These are phyloP conservation scores for Cladosporium sp. DNA, from an alignment of 2,329 filamentous ascomycete species.

Conservation along the genomic window DNA sequence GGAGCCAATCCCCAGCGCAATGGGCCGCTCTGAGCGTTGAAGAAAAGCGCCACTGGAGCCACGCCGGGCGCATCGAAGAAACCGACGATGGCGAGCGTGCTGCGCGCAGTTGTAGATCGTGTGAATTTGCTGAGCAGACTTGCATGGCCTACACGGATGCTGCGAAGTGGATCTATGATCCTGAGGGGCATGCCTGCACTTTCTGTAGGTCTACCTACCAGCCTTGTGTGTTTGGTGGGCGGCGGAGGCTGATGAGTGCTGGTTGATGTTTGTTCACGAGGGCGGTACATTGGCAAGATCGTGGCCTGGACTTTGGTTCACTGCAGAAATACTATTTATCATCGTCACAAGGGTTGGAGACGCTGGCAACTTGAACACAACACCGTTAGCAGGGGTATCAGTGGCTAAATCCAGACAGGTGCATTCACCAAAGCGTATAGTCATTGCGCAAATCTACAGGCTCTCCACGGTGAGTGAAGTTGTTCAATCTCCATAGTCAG, in stretches of 20 bases:
- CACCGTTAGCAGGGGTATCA: background rate
- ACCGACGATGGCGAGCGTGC: background rate
- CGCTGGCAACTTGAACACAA: background rate
- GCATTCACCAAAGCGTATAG: background rate
- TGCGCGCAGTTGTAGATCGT: background rate
- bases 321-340: background rate
- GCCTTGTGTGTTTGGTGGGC: background rate
- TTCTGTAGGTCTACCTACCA: background rate
- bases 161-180: background rate
- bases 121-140: background rate
- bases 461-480: background rate
- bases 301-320: background rate
- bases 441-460: background rate
- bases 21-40: background rate
- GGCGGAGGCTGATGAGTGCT: background rate
- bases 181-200: background rate
- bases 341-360: background rate
- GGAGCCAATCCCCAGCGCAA: background rate
- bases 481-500: background rate
- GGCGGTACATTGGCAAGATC: background rate
- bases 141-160: background rate
- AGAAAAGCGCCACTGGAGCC: background rate
- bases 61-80: background rate
- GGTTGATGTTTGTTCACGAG: background rate
- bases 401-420: background rate